Evolutionary conservation across 768 basidiomycete species (phyloP).

Genomic region (Suillus paluster): DNA sequence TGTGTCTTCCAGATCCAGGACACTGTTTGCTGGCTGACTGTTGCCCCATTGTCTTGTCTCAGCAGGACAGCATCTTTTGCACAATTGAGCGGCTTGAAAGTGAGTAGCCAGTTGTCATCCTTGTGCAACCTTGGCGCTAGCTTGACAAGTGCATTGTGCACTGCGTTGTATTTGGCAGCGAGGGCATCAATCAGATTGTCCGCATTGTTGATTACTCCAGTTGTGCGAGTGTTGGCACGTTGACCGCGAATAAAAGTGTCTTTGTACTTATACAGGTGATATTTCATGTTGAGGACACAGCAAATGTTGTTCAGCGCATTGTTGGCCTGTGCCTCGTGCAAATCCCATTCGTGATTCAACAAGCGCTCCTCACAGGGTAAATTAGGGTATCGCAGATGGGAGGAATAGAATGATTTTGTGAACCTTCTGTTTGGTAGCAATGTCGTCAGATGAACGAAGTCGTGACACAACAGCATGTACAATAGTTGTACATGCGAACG

Average conservation of each 20-base stretch:
- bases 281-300: constrained; percentile 28
- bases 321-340: too few species aligned
- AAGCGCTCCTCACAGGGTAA: too few species aligned
- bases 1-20: constrained; percentile 14
- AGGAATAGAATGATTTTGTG: too few species aligned
- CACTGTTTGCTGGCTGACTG: constrained; percentile 4
- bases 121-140: not conserved
- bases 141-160: not conserved
- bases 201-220: too few species aligned
- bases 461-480: constrained; percentile 28
- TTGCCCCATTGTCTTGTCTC: not conserved
- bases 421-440: too few species aligned
- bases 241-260: constrained; percentile 15
- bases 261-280: constrained; percentile 37
- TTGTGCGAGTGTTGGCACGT: not conserved
- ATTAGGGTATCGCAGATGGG: too few species aligned
- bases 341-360: too few species aligned
- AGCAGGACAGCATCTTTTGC: not conserved
- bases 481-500: constrained; percentile 31
- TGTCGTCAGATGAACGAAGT: too few species aligned
- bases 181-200: too few species aligned
- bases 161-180: constrained; percentile 14
- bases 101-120: not conserved
- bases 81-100: not conserved
- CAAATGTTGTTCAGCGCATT: constrained; percentile 34